Evolutionary conservation across 2,329 filamentous ascomycete species (phyloP), one percentile per base, ranked within the genome.

Genomic region (Tricladium varicosporioides): DNA sequence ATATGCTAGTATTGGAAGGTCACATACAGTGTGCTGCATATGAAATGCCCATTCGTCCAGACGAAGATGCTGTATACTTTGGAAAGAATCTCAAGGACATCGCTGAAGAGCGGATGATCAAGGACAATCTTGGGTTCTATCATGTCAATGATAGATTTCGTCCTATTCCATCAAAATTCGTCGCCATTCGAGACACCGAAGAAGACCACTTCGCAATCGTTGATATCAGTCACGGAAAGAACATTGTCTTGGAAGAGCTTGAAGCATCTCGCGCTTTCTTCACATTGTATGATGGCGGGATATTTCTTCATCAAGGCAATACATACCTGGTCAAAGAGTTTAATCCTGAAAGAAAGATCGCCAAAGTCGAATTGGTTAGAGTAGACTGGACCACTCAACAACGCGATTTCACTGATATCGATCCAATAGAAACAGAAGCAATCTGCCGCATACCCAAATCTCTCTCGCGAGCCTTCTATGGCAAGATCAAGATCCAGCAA

Each of bases 351-450:
- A 82, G 82, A 59, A 87, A 86, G 68, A 86, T 97, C 64, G 94
- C 94, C 4, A 89, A 89, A 63, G 94, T 99, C 3, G 88, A 94
- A 72, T 84, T 84, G 58, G 93, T 97, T 50, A 89, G 89, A 61
- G 92, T 97, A 27, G 91, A 97, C 68, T 99, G 92, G 92, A 96
- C 87, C 1, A 99, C 94, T 0, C 85, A 88, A 68, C 93, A 97
- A 71, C 86, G 94, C 46, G 93, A 97, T 72, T 97, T 84, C 71
- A 97, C 92, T 0, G 92, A 97, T 68, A 88, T 97, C 56, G 94
- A 97, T 70, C 92, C 94, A 0, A 82, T 95, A 31, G 92, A 96
- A 73, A 97, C 91, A 0, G 91, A 97, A 74, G 87, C 88, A 2
- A 92, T 96, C 61, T 86, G 91, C 7, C 82, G 80, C 15, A 89